These are phyloP conservation scores for Massariosphaeria phaeospora DNA, from an alignment of 495 filamentous ascomycete genomes.

Conservation along the genomic window DNA sequence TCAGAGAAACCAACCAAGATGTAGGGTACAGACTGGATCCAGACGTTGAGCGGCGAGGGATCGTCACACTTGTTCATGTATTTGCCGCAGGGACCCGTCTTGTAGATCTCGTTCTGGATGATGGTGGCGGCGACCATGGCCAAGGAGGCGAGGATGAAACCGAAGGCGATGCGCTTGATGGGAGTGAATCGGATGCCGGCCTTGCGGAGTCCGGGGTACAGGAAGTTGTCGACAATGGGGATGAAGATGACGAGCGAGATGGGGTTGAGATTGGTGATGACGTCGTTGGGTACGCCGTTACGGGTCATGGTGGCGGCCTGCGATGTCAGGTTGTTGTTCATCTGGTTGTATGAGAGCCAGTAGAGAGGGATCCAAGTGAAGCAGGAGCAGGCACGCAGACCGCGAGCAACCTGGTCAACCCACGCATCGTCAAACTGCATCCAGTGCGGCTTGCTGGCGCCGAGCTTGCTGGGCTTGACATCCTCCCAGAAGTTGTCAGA, in stretches of 20 bases:
- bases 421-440: constrained; percentile 62
- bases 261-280: constrained; percentile 75
- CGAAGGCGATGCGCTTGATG: constrained; percentile 65
- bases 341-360: constrained; percentile 46
- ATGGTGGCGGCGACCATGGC: constrained; percentile 34
- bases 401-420: constrained; percentile 67
- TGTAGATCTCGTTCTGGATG: constrained; percentile 34
- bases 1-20: constrained; percentile 67
- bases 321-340: constrained; percentile 66
- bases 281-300: constrained; percentile 71
- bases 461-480: constrained; percentile 53
- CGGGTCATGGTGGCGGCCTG: constrained; percentile 70
- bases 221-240: constrained; percentile 61
- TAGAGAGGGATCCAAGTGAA: constrained; percentile 65
- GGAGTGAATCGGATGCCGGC: constrained; percentile 63
- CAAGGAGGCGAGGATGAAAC: constrained; percentile 43
- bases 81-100: constrained; percentile 25
- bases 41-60: constrained; percentile 39
- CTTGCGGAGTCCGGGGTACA: constrained; percentile 66
- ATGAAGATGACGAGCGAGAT: constrained; percentile 74
- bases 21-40: constrained; percentile 59
- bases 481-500: constrained; percentile 57
- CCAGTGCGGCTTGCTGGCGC: constrained; percentile 40
- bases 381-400: constrained; percentile 64
- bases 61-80: constrained; percentile 38